phyloP scores from a whole-genome alignment of 2,329 filamentous ascomycete genomes.

The Xylaria sp. region DNA sequence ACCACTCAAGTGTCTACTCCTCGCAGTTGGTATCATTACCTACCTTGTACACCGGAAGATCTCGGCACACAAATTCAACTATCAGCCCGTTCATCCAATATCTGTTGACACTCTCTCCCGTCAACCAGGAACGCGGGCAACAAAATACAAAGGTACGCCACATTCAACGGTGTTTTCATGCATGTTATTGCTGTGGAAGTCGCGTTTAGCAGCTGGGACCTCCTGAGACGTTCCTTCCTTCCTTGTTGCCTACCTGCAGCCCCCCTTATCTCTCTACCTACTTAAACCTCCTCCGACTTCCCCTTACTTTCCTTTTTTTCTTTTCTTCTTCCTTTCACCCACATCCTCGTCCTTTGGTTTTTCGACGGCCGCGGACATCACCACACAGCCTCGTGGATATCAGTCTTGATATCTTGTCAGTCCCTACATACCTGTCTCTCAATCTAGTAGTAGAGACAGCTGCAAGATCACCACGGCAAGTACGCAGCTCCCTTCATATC shows the following conservation, averaged over 20 bases:
- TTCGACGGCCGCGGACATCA: background rate
- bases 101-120: background rate
- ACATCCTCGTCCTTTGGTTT: background rate
- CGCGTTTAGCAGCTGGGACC: background rate
- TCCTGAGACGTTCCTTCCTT: slow-evolving; percentile 1
- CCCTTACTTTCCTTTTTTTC: background rate
- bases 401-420: background rate
- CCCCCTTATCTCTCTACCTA: background rate
- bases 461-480: background rate
- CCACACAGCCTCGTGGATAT: background rate
- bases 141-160: background rate
- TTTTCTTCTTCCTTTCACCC: background rate
- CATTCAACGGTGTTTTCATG: background rate
- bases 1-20: too few species aligned
- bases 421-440: background rate
- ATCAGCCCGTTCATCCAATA: too few species aligned
- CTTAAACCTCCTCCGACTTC: background rate
- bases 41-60: too few species aligned
- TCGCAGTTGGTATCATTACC: too few species aligned
- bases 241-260: background rate
- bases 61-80: too few species aligned
- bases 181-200: background rate
- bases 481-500: background rate
- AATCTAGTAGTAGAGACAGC: background rate
- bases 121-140: background rate